Percentiles rank a stretch among this genome's conserved stretches.
Evolutionary conservation across 441 rosid species (phyloP).

Genomic region (Rhodomyrtus psidioides): DNA sequence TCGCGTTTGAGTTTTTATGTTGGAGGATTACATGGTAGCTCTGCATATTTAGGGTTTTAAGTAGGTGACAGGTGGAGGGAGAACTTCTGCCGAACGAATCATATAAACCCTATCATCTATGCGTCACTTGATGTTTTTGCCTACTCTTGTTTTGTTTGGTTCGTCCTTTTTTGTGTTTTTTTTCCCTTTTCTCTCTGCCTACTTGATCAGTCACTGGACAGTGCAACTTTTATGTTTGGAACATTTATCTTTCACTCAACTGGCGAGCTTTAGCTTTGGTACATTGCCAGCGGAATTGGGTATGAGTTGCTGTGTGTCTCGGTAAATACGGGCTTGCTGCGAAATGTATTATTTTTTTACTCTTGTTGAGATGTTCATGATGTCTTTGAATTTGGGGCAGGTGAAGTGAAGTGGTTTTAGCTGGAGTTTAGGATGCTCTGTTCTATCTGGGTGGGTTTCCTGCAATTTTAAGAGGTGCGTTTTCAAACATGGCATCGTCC

Average conservation of each 20-base stretch:
- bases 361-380: background rate
- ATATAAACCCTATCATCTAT: background rate
- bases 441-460: background rate
- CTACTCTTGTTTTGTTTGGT: background rate
- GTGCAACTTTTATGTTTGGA: background rate
- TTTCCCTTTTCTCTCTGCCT: background rate
- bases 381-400: background rate
- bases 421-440: background rate
- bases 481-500: constrained; percentile 1
- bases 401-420: background rate
- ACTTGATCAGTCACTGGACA: background rate
- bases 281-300: background rate
- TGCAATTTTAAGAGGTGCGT: background rate
- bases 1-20: background rate
- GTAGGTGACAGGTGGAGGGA: background rate
- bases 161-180: too few relatives aligned
- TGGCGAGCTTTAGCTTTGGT: background rate
- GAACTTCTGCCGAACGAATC: background rate
- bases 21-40: background rate
- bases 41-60: background rate
- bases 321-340: background rate
- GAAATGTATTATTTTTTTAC: background rate
- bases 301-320: background rate
- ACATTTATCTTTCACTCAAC: background rate
- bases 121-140: background rate